A percentile compares a stretch with the other conserved stretches of the same genome.
phyloP scores from a whole-genome alignment of 2,329 filamentous ascomycete species.

The Aspergillus pseudoterreus region DNA sequence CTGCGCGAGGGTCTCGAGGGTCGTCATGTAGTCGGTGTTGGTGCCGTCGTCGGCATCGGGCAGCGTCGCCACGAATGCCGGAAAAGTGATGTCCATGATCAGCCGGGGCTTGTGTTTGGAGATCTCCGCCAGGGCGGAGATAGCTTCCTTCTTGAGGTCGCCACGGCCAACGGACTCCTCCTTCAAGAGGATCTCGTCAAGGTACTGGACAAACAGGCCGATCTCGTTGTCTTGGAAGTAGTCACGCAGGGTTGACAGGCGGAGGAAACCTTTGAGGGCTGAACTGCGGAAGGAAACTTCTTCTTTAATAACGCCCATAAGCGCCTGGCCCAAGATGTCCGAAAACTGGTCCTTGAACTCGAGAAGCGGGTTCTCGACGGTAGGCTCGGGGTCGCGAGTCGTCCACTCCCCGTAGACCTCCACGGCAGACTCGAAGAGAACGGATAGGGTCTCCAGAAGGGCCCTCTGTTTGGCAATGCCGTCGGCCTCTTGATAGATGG shows the following conservation, averaged over 20 bases:
- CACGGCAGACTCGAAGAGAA: constrained; percentile 57
- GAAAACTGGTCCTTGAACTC: constrained; percentile 51
- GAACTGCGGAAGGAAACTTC: constrained; percentile 49
- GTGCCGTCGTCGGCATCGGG: constrained; percentile 54
- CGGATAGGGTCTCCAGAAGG: constrained; percentile 58
- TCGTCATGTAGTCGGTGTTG: constrained; percentile 49
- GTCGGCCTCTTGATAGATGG: constrained; percentile 58
- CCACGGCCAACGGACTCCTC: constrained; percentile 55
- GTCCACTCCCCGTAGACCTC: constrained; percentile 56
- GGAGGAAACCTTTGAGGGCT: constrained; percentile 46
- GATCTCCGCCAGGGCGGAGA: constrained; percentile 57
- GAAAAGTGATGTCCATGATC: constrained; percentile 63
- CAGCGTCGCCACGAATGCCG: constrained; percentile 61
- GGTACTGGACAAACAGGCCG: constrained; percentile 52
- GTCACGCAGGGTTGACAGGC: constrained; percentile 43
- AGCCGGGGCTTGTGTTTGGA: constrained; percentile 60
- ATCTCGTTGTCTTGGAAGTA: constrained; percentile 52
- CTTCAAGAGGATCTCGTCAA: constrained; percentile 59
- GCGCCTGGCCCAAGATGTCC: constrained; percentile 53
- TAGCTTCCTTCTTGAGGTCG: constrained; percentile 57
- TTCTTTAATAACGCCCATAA: constrained; percentile 51
- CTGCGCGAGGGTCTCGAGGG: constrained; percentile 62
- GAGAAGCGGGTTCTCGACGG: constrained; percentile 40
- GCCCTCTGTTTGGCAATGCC: constrained; percentile 61
- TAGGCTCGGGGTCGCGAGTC: constrained; percentile 34